Conservation (phyloP, 2,329 filamentous ascomycete genomes). For the Hirsutella minnesotensis region DNA sequence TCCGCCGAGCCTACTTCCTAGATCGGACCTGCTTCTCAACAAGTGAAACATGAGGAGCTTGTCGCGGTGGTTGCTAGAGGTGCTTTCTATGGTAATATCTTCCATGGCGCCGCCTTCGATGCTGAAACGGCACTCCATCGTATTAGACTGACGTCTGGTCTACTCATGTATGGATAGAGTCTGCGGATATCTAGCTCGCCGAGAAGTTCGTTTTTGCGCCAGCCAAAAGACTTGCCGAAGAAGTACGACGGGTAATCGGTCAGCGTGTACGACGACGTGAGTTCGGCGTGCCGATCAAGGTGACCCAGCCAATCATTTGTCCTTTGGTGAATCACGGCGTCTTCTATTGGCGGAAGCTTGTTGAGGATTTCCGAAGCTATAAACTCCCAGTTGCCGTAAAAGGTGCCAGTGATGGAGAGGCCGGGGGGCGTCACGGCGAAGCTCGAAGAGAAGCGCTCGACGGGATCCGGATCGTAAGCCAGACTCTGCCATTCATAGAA, state of each 20-base stretch:
- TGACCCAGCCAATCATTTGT: constrained; percentile 52
- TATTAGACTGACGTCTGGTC: constrained; percentile 34
- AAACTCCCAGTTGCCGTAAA: constrained; percentile 50
- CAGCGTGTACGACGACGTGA: constrained; percentile 29
- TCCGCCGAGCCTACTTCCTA: too few species aligned
- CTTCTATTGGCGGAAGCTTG: constrained; percentile 28
- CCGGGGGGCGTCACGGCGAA: constrained; percentile 43
- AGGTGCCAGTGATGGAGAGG: constrained; percentile 45
- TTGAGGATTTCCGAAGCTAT: constrained; percentile 34
- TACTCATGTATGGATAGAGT: constrained; percentile 42
- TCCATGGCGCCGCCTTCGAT: constrained; percentile 47
- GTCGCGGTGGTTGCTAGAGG: constrained; percentile 52
- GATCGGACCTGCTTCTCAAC: constrained; percentile 28
- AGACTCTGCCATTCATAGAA: constrained; percentile 49
- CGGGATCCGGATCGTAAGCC: constrained; percentile 39
- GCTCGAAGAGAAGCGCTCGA: constrained; percentile 45
- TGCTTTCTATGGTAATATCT: constrained; percentile 41
- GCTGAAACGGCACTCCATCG: constrained; percentile 54
- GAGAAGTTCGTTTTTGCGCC: constrained; percentile 30
- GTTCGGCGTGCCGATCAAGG: constrained; percentile 39
- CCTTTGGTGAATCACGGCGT: constrained; percentile 23
- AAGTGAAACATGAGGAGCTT: constrained; percentile 52
- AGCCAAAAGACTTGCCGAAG: constrained; percentile 45
- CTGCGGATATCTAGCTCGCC: constrained; percentile 25
- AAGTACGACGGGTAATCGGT: constrained; percentile 38